Evolutionary conservation across 2,329 filamentous ascomycete genomes (phyloP).

Genomic region (Epichloe aotearoae): DNA sequence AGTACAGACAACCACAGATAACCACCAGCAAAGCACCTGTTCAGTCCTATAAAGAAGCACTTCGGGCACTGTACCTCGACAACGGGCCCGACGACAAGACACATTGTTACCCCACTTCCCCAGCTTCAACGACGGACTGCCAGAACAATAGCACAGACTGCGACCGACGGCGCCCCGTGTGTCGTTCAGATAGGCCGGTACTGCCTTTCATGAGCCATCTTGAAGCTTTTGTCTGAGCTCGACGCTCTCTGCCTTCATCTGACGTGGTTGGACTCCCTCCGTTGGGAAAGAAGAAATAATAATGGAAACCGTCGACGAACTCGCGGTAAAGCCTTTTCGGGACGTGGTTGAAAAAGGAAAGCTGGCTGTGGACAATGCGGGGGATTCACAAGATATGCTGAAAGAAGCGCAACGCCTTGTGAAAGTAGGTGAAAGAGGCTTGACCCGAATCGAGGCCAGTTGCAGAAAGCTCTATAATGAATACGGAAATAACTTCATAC

Average conservation of each 20-base stretch:
- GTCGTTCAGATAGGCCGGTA: neutral
- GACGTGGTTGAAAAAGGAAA: conserved; percentile 40
- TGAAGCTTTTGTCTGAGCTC: neutral
- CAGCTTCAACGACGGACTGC: neutral
- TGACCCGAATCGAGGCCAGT: conserved; percentile 37
- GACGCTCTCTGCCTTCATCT: neutral
- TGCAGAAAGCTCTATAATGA: conserved; percentile 35
- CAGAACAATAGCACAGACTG: neutral
- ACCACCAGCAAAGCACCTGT: neutral
- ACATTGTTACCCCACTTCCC: neutral
- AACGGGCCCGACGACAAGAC: neutral
- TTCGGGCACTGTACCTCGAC: neutral
- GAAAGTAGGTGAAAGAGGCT: conserved; percentile 34
- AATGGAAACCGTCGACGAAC: conserved; percentile 28
- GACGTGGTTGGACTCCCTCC: neutral
- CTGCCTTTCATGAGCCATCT: neutral
- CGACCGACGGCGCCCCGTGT: neutral
- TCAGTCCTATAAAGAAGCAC: neutral
- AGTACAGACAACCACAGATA: neutral
- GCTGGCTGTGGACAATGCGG: conserved; percentile 33
- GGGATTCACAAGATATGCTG: conserved; percentile 31
- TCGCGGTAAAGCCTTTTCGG: conserved; percentile 37
- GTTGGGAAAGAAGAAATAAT: neutral
- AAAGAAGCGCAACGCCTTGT: conserved; percentile 34
- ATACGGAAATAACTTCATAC: conserved; percentile 35